Base-by-base conservation (phyloP, 208 protist species). In the Endotrypanum monterogeii region DNA sequence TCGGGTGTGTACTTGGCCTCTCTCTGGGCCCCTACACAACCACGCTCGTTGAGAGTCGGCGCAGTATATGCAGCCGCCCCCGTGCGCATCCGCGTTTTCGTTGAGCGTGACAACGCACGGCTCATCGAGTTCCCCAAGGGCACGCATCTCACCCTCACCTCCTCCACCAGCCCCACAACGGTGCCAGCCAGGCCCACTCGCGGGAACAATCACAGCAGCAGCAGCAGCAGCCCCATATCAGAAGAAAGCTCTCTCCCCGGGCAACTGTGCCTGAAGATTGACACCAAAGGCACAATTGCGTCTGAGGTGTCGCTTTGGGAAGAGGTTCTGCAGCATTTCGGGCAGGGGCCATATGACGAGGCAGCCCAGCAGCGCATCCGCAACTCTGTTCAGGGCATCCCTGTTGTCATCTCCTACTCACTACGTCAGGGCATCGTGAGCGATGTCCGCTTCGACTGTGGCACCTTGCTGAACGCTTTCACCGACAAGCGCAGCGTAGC, bases 241-340 rank as follows among this genome's bases (percentile, higher is more conserved):
- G 23, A 46, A 35, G 5, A 23, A n/a, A 39, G 63, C 54, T 30
- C 16, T 39, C 76, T 79, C 41, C 72, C 84, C 6, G 85, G 90
- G 0, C 76, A 76, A 30, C 79, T 94, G 32, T 79, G 79, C 30
- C 71, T 97, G 14, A 92, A 93, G 73, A 91, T 98, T 25, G 94
- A 98, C 79, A 92, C 94, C 0, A 92, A 93, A 58, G 84, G 90
- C 79, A 96, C 90, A 23, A 76, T 98, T n/a, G 94, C 92, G 8
- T 72, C 85, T 3, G 94, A 98, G 75, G 56, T 70, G 23, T 93
- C 90, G 1, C 57, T 98, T n/a, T 94, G 88, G 91, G 89, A 87
- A 1, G 94, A 98, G 50, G 88, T 98, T 32, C 79, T 84, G 52
- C 89, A 93, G 72, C 91, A 94, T 76, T 96, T 89, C 81, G 92